A percentile compares a stretch with the other conserved stretches of the same genome.
Evolutionary conservation across 75 land plant species (phyloP).

Genomic region (Larix kaempferi): DNA sequence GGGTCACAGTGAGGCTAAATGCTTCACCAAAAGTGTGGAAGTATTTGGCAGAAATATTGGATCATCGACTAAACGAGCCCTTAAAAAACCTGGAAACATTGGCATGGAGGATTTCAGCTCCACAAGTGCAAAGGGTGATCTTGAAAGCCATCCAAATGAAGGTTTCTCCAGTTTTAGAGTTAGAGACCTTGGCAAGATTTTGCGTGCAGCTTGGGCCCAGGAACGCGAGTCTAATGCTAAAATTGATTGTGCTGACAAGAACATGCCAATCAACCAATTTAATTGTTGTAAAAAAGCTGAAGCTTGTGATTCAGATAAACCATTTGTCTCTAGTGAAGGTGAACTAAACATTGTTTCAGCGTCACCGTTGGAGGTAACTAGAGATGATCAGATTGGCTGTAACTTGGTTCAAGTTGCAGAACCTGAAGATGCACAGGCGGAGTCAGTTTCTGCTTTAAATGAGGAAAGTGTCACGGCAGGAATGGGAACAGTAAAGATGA

Average conservation of each 20-base stretch:
- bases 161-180: conserved; percentile 52
- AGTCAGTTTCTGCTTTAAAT: conserved; percentile 29
- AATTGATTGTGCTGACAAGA: conserved; percentile 25
- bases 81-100: background rate
- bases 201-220: conserved; percentile 50
- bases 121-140: conserved; percentile 14
- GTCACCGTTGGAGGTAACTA: conserved; percentile 47
- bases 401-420: conserved; percentile 29
- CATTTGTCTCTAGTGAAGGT: conserved; percentile 20
- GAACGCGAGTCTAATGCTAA: conserved; percentile 33
- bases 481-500: conserved; percentile 1
- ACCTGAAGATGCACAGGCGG: conserved; percentile 36
- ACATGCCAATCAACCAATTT: conserved; percentile 16
- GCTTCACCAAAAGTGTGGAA: conserved; percentile 39
- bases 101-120: conserved; percentile 16
- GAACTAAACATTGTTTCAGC: conserved; percentile 44
- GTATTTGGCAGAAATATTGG: conserved; percentile 8
- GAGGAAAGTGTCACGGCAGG: conserved; percentile 15
- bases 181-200: conserved; percentile 62
- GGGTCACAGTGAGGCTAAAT: conserved; percentile 32
- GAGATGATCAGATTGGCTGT: conserved; percentile 46
- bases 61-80: background rate
- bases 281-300: conserved; percentile 21
- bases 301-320: conserved; percentile 21
- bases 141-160: background rate